Conservation (phyloP, 345 rosid genomes). For the Atalantia buxifolia region DNA sequence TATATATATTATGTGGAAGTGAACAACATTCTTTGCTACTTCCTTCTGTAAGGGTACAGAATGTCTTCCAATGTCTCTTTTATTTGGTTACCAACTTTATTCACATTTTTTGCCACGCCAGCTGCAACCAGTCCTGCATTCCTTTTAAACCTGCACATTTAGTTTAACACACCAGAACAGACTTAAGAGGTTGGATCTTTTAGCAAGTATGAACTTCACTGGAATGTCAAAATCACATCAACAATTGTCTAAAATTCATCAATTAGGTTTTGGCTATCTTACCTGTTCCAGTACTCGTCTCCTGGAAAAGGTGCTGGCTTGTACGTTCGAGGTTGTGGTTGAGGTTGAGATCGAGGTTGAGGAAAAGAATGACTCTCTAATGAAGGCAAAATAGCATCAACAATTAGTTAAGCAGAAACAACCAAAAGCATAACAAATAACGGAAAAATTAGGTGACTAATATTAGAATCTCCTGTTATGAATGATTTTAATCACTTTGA, state of each 20-base stretch:
- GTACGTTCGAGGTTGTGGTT: constrained; percentile 36
- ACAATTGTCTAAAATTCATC: neutral
- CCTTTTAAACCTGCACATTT: constrained; percentile 50
- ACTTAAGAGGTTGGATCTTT: neutral
- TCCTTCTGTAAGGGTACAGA: constrained; percentile 44
- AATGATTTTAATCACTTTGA: neutral
- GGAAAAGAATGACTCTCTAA: constrained; percentile 40
- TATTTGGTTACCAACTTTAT: constrained; percentile 46
- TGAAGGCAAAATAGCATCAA: constrained; percentile 2
- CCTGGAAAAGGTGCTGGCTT: constrained; percentile 38
- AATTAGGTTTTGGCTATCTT: constrained; percentile 5
- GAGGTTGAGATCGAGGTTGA: constrained; percentile 33
- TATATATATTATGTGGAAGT: neutral
- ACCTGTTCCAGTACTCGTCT: constrained; percentile 57
- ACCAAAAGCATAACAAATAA: neutral
- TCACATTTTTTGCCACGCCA: constrained; percentile 53
- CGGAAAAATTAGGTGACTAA: neutral
- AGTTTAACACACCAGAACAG: neutral
- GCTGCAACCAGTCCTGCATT: constrained; percentile 61
- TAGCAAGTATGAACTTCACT: neutral
- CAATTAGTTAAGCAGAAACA: neutral
- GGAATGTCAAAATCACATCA: neutral
- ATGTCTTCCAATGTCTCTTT: constrained; percentile 57
- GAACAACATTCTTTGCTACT: neutral
- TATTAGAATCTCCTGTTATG: neutral